Evolutionary conservation across 306 rosid genomes (phyloP), one percentile per base, ranked within the genome.

Genomic region (Ziziphus jujuba): DNA sequence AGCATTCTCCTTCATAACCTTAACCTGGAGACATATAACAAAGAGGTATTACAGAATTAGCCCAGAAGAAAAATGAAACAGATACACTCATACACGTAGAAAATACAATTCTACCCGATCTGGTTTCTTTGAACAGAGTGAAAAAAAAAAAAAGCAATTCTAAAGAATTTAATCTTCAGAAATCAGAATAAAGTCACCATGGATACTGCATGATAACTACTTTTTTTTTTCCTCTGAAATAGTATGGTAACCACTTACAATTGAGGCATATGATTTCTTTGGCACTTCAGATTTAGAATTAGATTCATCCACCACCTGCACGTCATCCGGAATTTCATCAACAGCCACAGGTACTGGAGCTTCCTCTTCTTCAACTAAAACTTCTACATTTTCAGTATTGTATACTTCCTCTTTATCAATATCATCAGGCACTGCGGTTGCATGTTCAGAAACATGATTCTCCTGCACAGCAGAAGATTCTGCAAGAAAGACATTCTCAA

Each of bases 251-350:
- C 73, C 36, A 75, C 96, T 85, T 51, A 92, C 96, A 75, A 92
- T 89, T 44, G 71, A 87, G 67, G 98, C 98, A 79, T 92, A 92
- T 14, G 98, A 89, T 78, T 84, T 84, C 84, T 92, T 92, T 0
- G 87, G 92, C 8, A 52, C 70, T 53, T 92, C 98, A 56, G 61
- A 71, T 67, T 69, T 80, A 53, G 95, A 77, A 55, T 67, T 58
- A 33, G 83, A 67, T 36, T 78, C 95, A 69, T 76, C 69, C 70
- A 82, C 76, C 58, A 66, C 61, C 63, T 64, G 82, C 25, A 75
- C 72, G 67, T 77, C 84, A 77, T 79, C 87, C 54, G 92, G 84
- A 78, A 69, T 69, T 75, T 84, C 91, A 84, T 82, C 80, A 65
- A 87, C 76, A 45, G 83, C 85, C 74, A 81, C 92, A 22, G 84